Evolutionary conservation across 148 eudicot genomes (phyloP).

Genomic region (Fallopia convolvulus): DNA sequence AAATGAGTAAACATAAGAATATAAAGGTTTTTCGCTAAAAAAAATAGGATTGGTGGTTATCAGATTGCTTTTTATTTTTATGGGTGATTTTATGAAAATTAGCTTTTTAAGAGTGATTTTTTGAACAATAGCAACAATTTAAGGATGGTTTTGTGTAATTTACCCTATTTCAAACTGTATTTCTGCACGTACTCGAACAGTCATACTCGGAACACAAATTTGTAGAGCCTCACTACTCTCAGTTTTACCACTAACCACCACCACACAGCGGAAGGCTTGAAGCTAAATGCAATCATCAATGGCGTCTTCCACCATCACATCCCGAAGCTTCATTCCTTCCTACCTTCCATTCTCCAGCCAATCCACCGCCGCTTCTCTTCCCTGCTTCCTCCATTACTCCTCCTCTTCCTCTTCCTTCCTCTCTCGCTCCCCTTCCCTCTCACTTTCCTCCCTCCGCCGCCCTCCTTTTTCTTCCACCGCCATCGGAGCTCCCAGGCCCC

Average conservation of each 20-base stretch:
- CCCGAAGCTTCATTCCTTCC: neutral
- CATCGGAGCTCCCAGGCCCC: conserved; percentile 14
- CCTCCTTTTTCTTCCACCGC: conserved; percentile 8
- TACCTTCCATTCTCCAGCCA: conserved; percentile 20
- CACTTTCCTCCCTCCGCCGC: conserved; percentile 18
- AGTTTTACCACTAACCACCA: neutral
- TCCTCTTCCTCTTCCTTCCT: conserved; percentile 20
- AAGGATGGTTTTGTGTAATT: too few relatives aligned
- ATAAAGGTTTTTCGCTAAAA: too few relatives aligned
- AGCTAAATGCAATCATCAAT: neutral
- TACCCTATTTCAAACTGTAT: too few relatives aligned
- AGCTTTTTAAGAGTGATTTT: too few relatives aligned
- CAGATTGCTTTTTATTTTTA: too few relatives aligned
- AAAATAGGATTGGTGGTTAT: too few relatives aligned
- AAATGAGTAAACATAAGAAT: too few relatives aligned
- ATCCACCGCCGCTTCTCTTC: conserved; percentile 20
- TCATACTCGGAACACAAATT: too few relatives aligned
- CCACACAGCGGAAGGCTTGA: conserved; percentile 5
- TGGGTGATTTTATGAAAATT: too few relatives aligned
- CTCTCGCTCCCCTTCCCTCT: conserved; percentile 18
- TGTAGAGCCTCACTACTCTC: too few relatives aligned
- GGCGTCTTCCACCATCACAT: conserved; percentile 20
- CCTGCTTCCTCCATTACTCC: conserved; percentile 8
- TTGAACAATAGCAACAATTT: too few relatives aligned
- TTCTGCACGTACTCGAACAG: too few relatives aligned